phyloP scores from a whole-genome alignment of 257 asterid species.

The Capsicum chinense region DNA sequence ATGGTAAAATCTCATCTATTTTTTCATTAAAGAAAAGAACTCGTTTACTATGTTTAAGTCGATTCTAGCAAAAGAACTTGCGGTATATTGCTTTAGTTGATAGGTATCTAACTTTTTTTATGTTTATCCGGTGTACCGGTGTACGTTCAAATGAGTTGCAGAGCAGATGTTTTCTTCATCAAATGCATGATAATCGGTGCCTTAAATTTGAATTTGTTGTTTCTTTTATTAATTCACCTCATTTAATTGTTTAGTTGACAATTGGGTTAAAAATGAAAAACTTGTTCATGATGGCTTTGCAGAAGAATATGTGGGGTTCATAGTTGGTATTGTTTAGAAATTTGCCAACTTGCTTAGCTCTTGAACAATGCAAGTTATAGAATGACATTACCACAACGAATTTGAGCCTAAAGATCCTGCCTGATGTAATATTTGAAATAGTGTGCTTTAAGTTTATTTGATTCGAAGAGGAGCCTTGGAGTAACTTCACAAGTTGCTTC shows the following conservation, averaged over 20 bases:
- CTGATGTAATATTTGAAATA: constrained; percentile 18
- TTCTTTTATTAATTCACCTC: background rate
- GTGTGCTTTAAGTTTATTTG: background rate
- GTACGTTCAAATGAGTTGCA: background rate
- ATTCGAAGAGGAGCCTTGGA: background rate
- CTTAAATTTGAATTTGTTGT: background rate
- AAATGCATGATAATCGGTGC: background rate
- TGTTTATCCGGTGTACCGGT: background rate
- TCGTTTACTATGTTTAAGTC: background rate
- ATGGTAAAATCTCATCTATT: background rate
- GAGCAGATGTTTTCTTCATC: background rate
- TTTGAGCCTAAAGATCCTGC: constrained; percentile 5
- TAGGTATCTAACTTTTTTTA: background rate
- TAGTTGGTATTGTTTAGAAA: background rate
- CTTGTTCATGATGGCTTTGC: background rate
- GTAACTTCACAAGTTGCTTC: no score
- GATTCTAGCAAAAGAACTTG: background rate
- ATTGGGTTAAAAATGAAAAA: background rate
- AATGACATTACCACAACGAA: constrained; percentile 8
- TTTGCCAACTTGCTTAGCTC: background rate
- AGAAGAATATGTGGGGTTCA: background rate
- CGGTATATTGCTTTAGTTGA: background rate
- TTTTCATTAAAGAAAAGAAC: background rate
- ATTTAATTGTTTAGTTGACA: background rate
- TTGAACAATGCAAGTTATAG: background rate